Base-by-base conservation (phyloP, 192 early-diverging fungal genomes). In the Coemansia interrupta region DNA sequence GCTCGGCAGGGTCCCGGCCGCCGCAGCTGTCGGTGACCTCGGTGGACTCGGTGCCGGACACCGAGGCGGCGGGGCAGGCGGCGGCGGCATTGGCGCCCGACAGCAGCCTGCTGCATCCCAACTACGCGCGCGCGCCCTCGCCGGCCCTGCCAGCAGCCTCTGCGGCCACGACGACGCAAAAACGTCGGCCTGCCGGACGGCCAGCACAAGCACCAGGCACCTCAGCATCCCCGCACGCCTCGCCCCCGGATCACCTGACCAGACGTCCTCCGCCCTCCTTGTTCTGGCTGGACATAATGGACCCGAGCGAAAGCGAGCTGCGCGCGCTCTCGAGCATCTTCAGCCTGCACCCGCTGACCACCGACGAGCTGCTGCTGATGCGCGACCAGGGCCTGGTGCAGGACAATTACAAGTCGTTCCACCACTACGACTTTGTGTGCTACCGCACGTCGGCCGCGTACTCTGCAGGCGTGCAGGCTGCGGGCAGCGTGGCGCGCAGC, bases 371-470 rank as follows among this genome's bases (percentile, higher is more conserved):
- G 67, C 65, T 83, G 54, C 23, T 60, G 60, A 61, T 72, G 55
- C 86, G 85, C 17, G 81, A 91, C 52, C 90, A 93, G 49, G 83
- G 86, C 3, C 19, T 55, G n/a, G 52, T 56, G 42, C 84, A 92
- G 28, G 95, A 97, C 64, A 96, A 91, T 63, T 87, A 85, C 65
- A 94, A 97, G 72, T 79, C 88, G 28, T 97, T 93, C 71, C 80
- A 78, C 50, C 86, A 89, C 69, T 97, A 97, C 78, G 90, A 90
- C 58, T 92, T 93, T 81, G 82, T 93, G 11, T 85, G 85, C 61
- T 92, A 92, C 58, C 82, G 89, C 24, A 83, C 82, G 1, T 20
- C 46, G 46, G 22, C 20, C 3, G 46, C 8, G 20, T 19, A 24
- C 18, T 47, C 44, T 15, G 15, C 9, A 3, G 40, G 15, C 24